Conservation (phyloP, 1,284 basidiomycete genomes). For the Fomitopsis pinicola region DNA sequence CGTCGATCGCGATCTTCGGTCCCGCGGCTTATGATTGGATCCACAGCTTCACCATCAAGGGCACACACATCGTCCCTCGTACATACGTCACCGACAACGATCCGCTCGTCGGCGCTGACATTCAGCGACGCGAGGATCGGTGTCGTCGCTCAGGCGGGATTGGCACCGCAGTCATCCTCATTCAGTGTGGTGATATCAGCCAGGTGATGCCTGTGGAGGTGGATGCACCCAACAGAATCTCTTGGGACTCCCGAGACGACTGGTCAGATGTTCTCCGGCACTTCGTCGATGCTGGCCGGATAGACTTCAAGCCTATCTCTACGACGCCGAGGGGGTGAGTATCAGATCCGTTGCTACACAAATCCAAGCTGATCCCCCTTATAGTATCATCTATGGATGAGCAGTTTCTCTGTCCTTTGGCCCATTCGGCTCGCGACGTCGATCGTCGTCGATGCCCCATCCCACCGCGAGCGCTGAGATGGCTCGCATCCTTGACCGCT, state of each 20-base stretch:
- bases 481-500: slow-evolving; percentile 2
- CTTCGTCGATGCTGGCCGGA: slow-evolving; percentile 68
- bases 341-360: not conserved
- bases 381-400: slow-evolving; percentile 36
- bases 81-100: slow-evolving; percentile 62
- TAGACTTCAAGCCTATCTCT: slow-evolving; percentile 75
- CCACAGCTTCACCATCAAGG: slow-evolving; percentile 58
- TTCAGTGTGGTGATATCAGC: slow-evolving; percentile 68
- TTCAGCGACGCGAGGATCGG: slow-evolving; percentile 70
- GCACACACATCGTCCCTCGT: slow-evolving; percentile 65
- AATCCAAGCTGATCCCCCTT: not conserved
- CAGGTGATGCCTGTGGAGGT: slow-evolving; percentile 83
- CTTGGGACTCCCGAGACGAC: slow-evolving; percentile 69
- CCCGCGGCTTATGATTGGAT: slow-evolving; percentile 9
- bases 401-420: not conserved
- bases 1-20: slow-evolving; percentile 12
- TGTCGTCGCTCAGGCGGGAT: slow-evolving; percentile 69
- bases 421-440: slow-evolving; percentile 6
- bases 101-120: slow-evolving; percentile 67
- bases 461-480: slow-evolving; percentile 2
- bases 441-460: slow-evolving; percentile 8
- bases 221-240: slow-evolving; percentile 65
- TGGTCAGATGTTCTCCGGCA: slow-evolving; percentile 64
- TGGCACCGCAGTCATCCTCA: slow-evolving; percentile 65
- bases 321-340: slow-evolving; percentile 68